phyloP scores from a whole-genome alignment of 768 basidiomycete species.

The Boletales sp. region DNA sequence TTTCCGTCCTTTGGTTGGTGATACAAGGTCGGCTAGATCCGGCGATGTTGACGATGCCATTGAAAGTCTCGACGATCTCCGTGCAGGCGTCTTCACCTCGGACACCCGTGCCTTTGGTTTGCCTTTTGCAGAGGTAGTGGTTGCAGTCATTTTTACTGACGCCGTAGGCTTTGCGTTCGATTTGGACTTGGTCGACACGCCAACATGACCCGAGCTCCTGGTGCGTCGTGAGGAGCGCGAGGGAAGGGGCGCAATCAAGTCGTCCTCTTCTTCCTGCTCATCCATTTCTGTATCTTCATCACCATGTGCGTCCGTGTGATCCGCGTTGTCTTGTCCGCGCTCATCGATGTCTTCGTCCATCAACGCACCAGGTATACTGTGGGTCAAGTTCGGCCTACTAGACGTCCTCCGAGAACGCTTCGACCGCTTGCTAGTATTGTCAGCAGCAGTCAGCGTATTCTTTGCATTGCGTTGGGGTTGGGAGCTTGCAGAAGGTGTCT shows the following conservation, averaged over 20 bases:
- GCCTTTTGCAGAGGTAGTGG: conserved; percentile 3
- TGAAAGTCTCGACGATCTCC: conserved; percentile 40
- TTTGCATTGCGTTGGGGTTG: conserved; percentile 10
- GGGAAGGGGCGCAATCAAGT: conserved; percentile 33
- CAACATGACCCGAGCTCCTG: conserved; percentile 10
- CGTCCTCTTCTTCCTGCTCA: conserved; percentile 35
- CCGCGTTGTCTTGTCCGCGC: conserved; percentile 16
- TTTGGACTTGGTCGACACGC: conserved; percentile 10
- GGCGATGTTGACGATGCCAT: conserved; percentile 33
- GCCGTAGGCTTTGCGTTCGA: conserved; percentile 1
- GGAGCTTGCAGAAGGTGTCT: conserved; percentile 14
- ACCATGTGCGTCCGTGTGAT: conserved; percentile 21
- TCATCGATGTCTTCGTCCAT: conserved; percentile 37
- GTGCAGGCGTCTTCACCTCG: conserved; percentile 24
- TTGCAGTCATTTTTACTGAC: not conserved
- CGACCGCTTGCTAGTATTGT: not conserved
- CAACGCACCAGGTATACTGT: conserved; percentile 43
- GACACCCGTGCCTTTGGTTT: conserved; percentile 17
- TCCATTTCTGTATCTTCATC: conserved; percentile 16
- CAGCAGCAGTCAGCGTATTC: not conserved
- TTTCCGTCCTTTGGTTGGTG: conserved; percentile 25
- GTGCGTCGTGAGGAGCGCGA: conserved; percentile 19
- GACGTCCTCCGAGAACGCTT: conserved; percentile 4
- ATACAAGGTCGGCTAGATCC: conserved; percentile 22
- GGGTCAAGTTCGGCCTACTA: conserved; percentile 12